Conservation (phyloP, 352 stramenopile genomes). For the Thalassiosira mediterranea region DNA sequence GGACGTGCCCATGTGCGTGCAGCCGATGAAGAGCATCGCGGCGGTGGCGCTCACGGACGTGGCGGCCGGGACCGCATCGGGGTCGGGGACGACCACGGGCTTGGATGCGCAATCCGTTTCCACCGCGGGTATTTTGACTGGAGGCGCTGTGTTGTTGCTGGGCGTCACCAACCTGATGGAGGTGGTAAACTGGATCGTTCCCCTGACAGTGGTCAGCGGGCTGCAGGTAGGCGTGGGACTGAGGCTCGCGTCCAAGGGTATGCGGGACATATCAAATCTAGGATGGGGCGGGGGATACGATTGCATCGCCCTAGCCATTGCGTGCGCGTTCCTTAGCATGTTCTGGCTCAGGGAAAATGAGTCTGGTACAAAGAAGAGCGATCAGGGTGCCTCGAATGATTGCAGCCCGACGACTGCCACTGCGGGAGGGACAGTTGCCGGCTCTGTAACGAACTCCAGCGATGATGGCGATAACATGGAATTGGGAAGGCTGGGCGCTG, state of each 20-base stretch:
- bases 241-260: constrained; percentile 87
- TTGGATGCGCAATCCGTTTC: constrained; percentile 83
- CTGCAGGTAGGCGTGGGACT: constrained; percentile 91
- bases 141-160: constrained; percentile 83
- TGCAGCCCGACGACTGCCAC: neutral
- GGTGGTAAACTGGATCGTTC: constrained; percentile 88
- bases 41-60: constrained; percentile 89
- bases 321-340: constrained; percentile 82
- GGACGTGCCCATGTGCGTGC: constrained; percentile 92
- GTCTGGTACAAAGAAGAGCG: neutral
- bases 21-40: constrained; percentile 94
- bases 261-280: constrained; percentile 79
- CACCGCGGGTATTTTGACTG: constrained; percentile 88
- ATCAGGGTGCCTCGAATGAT: neutral
- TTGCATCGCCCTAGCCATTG: constrained; percentile 75
- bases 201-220: constrained; percentile 89
- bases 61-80: constrained; percentile 24
- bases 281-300: constrained; percentile 56
- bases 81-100: constrained; percentile 49
- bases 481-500: constrained; percentile 18
- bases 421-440: neutral
- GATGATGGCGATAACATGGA: constrained; percentile 25
- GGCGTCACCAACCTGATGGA: constrained; percentile 90
- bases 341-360: constrained; percentile 79
- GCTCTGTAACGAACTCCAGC: constrained; percentile 5